Evolutionary conservation across 2,329 filamentous ascomycete species (phyloP), one percentile per base, ranked within the genome.

Genomic region (Macroventuria anomochaeta): DNA sequence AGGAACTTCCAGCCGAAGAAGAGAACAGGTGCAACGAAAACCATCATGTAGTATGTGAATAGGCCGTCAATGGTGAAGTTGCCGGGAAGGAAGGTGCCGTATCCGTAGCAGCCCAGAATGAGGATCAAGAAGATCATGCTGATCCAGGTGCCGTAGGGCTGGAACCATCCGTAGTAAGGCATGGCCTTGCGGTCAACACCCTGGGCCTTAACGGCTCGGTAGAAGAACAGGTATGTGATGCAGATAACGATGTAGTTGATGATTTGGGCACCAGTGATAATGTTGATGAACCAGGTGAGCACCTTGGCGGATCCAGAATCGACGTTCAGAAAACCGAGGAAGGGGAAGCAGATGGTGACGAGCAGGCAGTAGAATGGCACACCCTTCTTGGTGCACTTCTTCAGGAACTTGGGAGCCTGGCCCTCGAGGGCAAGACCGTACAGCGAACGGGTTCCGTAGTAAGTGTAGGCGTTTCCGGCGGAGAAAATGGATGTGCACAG

Each of bases 251-350:
- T 61, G 56, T 65, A 70, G 53, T 69, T 61, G 47, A 70, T 59
- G 31, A 70, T 58, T 63, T 89, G 86, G 0, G 87, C 89, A 0
- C 88, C 87, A 8, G 88, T 91, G n/a, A 89, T 80, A 68, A 90
- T 73, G 48, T 83, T 87, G 20, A 89, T 83, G 59, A 91, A 86
- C 88, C 88, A 91, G 46, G 80, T 80, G 53, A 92, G 77, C 0
- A 91, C 89, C n/a, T 86, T 83, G 2, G 87, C 81, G 0, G 85
- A 80, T 44, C 81, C 80, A 52, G 83, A 81, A 13, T 83, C 87
- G n/a, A 92, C 81, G 71, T 91, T 87, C 34, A 92, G 77, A 73
- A 91, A 93, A 3, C 86, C 82, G 5, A 93, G 77, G 3, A 90
- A 77, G 1, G 87, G 82, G 62, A 93, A 85, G 2, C 83, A 70